These are phyloP conservation scores for Xylariales sp. DNA, from an alignment of 2,329 filamentous ascomycete species.

Conservation along the genomic window DNA sequence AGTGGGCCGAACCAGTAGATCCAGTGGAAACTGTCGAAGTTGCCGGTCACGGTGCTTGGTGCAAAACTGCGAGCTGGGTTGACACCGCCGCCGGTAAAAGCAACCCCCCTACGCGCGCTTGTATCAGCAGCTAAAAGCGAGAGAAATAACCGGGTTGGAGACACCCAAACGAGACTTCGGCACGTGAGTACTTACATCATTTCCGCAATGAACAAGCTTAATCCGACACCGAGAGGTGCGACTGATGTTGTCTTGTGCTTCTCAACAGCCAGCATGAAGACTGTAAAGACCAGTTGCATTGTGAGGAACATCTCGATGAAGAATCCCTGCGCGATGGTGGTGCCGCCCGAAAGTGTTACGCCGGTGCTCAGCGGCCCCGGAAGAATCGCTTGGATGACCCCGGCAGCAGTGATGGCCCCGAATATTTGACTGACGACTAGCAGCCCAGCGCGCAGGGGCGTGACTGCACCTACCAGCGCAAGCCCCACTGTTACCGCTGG, in stretches of 20 bases:
- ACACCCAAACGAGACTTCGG: background rate
- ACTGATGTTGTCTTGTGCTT: constrained; percentile 59
- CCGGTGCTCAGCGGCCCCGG: constrained; percentile 34
- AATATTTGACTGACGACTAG: constrained; percentile 7
- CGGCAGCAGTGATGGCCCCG: constrained; percentile 18
- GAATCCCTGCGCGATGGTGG: constrained; percentile 39
- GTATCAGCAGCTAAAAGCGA: background rate
- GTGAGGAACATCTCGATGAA: constrained; percentile 52
- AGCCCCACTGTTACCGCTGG: constrained; percentile 11
- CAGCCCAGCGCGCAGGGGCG: constrained; percentile 1
- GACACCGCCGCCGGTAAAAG: constrained; percentile 18
- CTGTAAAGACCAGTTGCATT: constrained; percentile 44
- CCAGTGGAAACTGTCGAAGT: constrained; percentile 44
- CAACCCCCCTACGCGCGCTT: constrained; percentile 13
- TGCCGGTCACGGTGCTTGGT: constrained; percentile 19
- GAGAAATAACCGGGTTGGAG: constrained; percentile 6
- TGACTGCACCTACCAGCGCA: constrained; percentile 6
- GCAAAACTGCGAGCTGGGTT: constrained; percentile 24
- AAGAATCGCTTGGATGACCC: constrained; percentile 16
- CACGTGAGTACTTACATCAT: constrained; percentile 18
- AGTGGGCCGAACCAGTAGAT: constrained; percentile 53
- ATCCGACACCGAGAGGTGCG: constrained; percentile 56
- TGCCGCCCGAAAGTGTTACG: constrained; percentile 37
- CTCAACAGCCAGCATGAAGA: constrained; percentile 54
- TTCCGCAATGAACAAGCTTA: constrained; percentile 48